Evolutionary conservation across 345 rosid species (phyloP), one percentile per base, ranked within the genome.

Genomic region (Populus pruinosa): DNA sequence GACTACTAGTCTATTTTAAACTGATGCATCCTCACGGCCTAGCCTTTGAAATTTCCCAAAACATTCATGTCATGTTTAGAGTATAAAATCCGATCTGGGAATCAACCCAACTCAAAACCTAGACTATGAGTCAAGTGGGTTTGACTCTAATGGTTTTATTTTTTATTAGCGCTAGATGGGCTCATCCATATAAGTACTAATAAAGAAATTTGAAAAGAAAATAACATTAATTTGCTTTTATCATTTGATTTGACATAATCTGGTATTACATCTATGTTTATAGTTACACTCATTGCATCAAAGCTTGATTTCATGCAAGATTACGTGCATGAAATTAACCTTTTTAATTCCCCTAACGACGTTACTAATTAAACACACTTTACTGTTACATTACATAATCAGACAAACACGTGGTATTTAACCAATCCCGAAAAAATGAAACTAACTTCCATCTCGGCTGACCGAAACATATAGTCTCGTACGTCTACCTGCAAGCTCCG

Each of bases 401-500:
- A 16, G 20, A 67, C 78, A 75, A 75, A 35, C 63, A 47, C 35
- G 16, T 17, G 12, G 63, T 63, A 63, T n/a, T 59, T 59, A 14
- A 59, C 64, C 27, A 59, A 59, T n/a, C 29, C 64, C 1, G 64
- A 59, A 10, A 21, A 63, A 74, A 72, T 36, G 2, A 31, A 33
- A 65, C 39, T 0, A 6, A 2, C n/a, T n/a, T 6, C 53, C 73
- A 8, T 14, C 18, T 72, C 49, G 10, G 53, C 73, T 33, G 21
- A n/a, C 12, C 41, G 18, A 33, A 33, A 35, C 43, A 3, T 25
- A n/a, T 9, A 5, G 8, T 21, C 72, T 79, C 31, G 36, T 33
- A 33, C 36, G 39, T 35, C 69, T 35, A 35, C 41, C 38, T 86
- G 61, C 98, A 94, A 56, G 89, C 81, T 49, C 80, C 66, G 0